phyloP scores from a whole-genome alignment of 371 early-diverging fungal species.

The Mucor ambiguus region DNA sequence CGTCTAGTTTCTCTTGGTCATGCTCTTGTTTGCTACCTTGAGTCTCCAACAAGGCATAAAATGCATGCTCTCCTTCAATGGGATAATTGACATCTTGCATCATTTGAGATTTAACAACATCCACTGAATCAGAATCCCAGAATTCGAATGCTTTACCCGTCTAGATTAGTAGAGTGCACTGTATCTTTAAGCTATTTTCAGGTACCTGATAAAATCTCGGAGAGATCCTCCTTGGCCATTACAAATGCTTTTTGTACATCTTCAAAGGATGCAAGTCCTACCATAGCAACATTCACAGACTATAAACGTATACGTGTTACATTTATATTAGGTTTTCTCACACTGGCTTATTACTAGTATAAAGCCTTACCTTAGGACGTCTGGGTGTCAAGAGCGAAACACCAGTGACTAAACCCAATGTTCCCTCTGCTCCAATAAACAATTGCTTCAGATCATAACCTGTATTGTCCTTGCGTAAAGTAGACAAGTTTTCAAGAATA shows the following conservation, averaged over 20 bases:
- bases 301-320: constrained; percentile 8
- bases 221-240: constrained; percentile 47
- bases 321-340: background rate
- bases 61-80: constrained; percentile 58
- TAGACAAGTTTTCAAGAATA: constrained; percentile 78
- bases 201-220: constrained; percentile 52
- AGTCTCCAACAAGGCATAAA: constrained; percentile 92
- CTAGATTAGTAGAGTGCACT: background rate
- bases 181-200: background rate
- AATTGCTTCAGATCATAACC: constrained; percentile 95
- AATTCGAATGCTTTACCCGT: constrained; percentile 75
- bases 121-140: constrained; percentile 72
- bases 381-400: constrained; percentile 56
- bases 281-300: constrained; percentile 46
- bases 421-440: constrained; percentile 97
- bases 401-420: constrained; percentile 89
- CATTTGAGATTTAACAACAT: constrained; percentile 68
- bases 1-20: constrained; percentile 74
- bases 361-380: constrained; percentile 21
- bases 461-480: constrained; percentile 86
- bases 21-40: constrained; percentile 79
- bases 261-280: constrained; percentile 47
- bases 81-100: constrained; percentile 76
- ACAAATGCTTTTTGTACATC: constrained; percentile 46
- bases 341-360: background rate